Base-by-base conservation (phyloP, 768 basidiomycete species). In the Chlorophyllum brunneum region DNA sequence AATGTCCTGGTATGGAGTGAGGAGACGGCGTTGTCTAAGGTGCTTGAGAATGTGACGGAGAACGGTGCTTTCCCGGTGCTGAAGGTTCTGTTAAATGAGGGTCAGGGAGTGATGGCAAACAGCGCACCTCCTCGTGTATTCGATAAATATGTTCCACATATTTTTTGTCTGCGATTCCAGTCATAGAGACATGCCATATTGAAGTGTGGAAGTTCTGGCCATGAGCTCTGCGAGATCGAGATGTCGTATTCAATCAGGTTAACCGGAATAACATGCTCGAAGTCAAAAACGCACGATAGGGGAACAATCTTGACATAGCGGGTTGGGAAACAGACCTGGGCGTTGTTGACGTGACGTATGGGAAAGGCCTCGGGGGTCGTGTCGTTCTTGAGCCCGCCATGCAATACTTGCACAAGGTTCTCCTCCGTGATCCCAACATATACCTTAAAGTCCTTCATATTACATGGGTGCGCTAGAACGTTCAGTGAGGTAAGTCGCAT, bases 371-470 rank as follows among this genome's bases (percentile, higher is more conserved):
- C 89, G 0, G 81, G 67, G 3, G 74, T 65, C 2, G 70, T 51
- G 56, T 89, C 85, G 58, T 92, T 88, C 65, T 82, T 83, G 51
- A 91, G 76, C 2, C 73, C 70, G 0, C 79, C 65, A 44, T 81
- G 80, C 8, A 91, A 69, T 29, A 86, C 79, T 61, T 90, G 82
- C 2, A 72, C 79, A 79, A 92, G 78, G 59, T 79, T 77, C 58
- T 88, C 82, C 54, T 80, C 75, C 20, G 77, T 74, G 33, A 77
- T 67, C 5, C 88, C 90, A 16, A 83, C 78, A 53, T 79, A 82
- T 9, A 91, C 61, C 63, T 83, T 85, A 72, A 92, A 86, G 51
- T 90, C 86, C 62, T 88, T 88, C 83, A 88, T 83, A 60, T 90
- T 90, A 62, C 90, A 92, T 27, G 88, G 87, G 66, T 91, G 88